Evolutionary conservation across 495 filamentous ascomycete genomes (phyloP).

Genomic region (Durotheca rogersii): DNA sequence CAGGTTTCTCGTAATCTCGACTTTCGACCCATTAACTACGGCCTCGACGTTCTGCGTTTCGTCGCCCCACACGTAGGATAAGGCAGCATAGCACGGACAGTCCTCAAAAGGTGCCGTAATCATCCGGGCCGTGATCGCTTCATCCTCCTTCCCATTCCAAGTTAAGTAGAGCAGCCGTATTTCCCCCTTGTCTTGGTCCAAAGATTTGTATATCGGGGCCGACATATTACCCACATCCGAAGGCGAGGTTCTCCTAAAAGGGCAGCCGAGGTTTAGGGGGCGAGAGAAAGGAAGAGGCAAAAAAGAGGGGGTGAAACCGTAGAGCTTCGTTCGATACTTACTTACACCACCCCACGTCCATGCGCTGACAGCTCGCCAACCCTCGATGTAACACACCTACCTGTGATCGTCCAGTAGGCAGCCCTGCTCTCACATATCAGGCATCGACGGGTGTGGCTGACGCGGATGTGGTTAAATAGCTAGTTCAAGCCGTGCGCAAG

Average conservation of each 20-base stretch:
- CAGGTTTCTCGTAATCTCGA: constrained; percentile 28
- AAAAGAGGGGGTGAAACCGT: too few species aligned
- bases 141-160: not conserved
- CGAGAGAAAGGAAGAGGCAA: not conserved
- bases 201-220: not conserved
- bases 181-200: not conserved
- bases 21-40: constrained; percentile 17
- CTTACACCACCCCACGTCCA: too few species aligned
- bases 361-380: not conserved
- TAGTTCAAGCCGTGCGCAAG: not conserved
- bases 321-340: too few species aligned
- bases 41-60: constrained; percentile 7
- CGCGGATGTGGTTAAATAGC: not conserved
- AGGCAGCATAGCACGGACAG: constrained; percentile 16
- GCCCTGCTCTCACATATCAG: not conserved
- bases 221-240: not conserved
- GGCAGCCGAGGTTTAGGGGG: not conserved
- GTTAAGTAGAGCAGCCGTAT: constrained; percentile 2
- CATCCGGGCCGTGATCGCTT: not conserved
- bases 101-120: not conserved
- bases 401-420: not conserved
- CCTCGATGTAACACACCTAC: not conserved
- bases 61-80: constrained; percentile 31
- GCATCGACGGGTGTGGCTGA: not conserved
- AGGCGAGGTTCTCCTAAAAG: not conserved